phyloP scores from a whole-genome alignment of 495 filamentous ascomycete species.

The Penicillium desertorum region DNA sequence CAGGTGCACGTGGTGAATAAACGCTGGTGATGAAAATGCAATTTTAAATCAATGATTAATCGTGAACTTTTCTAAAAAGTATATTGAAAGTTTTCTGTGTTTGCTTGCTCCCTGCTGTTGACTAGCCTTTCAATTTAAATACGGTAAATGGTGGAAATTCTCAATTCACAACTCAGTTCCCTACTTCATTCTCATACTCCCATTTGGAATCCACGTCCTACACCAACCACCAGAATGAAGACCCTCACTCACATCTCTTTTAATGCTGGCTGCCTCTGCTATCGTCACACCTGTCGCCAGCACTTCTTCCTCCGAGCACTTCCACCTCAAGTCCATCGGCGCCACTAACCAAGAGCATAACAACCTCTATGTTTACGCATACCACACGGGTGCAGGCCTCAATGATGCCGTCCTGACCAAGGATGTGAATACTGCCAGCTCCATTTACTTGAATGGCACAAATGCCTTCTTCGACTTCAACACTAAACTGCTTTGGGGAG shows the following conservation, averaged over 20 bases:
- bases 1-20: no score
- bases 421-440: constrained; percentile 25
- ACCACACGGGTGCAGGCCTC: constrained; percentile 50
- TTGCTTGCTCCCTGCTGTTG: background rate
- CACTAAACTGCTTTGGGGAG: constrained; percentile 33
- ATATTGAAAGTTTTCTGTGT: no score
- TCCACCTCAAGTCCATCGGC: constrained; percentile 45
- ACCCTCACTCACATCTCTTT: constrained; percentile 33
- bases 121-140: no score
- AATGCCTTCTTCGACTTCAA: constrained; percentile 15
- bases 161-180: no score
- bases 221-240: constrained; percentile 31
- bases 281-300: constrained; percentile 23
- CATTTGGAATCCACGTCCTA: no score
- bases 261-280: constrained; percentile 29
- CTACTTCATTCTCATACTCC: no score
- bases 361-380: constrained; percentile 46
- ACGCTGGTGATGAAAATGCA: no score
- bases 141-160: no score
- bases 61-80: no score
- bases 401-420: constrained; percentile 45
- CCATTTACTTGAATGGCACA: constrained; percentile 46
- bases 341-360: constrained; percentile 35
- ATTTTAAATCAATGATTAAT: no score
- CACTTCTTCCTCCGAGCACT: constrained; percentile 22